Percentiles rank a stretch among this genome's conserved stretches.
These are phyloP conservation scores for Imleria badia DNA, from an alignment of 768 basidiomycete genomes.

Conservation along the genomic window DNA sequence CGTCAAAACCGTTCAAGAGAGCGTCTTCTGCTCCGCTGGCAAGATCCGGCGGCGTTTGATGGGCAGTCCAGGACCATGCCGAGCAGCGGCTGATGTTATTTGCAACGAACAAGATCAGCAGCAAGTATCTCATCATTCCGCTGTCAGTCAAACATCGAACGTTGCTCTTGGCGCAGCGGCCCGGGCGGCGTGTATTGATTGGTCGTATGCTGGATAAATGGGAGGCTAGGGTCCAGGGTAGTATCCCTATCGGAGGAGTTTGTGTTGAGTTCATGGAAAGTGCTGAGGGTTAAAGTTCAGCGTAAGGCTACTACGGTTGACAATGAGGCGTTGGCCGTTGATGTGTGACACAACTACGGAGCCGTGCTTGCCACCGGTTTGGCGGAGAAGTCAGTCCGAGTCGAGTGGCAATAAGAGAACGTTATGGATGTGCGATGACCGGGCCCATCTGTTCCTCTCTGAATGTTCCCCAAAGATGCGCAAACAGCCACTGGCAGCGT, in stretches of 20 bases:
- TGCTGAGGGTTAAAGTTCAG: neutral
- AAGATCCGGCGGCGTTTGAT: conserved; percentile 25
- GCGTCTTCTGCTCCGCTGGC: neutral
- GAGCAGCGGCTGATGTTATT: conserved; percentile 9
- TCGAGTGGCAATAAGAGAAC: neutral
- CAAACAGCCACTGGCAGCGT: neutral
- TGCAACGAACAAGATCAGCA: conserved; percentile 13
- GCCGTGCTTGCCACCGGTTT: too few relatives aligned
- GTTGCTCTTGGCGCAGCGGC: neutral
- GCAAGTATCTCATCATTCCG: conserved; percentile 6
- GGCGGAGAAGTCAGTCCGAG: neutral
- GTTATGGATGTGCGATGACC: neutral
- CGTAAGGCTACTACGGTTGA: neutral
- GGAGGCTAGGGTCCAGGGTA: neutral
- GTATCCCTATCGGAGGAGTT: neutral
- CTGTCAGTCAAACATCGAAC: neutral
- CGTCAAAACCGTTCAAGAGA: conserved; percentile 21
- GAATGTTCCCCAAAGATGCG: neutral
- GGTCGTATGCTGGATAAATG: neutral
- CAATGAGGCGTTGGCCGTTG: conserved; percentile 13
- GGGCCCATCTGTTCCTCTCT: neutral
- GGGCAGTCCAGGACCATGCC: conserved; percentile 32
- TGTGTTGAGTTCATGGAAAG: neutral
- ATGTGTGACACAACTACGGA: neutral
- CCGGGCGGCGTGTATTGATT: neutral